phyloP scores from a whole-genome alignment of 192 early-diverging fungal genomes.

The Entomortierella beljakovae region DNA sequence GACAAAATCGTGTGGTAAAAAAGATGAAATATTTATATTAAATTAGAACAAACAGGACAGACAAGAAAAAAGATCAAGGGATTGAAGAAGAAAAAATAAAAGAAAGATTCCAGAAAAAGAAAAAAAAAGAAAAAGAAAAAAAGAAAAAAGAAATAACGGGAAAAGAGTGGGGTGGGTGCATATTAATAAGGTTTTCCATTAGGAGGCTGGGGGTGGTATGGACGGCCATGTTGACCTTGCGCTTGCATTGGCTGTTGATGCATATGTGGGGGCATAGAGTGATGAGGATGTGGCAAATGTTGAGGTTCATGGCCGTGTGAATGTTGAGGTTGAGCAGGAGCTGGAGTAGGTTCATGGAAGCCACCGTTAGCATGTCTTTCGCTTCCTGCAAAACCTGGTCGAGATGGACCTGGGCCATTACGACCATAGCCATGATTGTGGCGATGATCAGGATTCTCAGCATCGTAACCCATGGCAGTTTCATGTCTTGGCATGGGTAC shows the following conservation, averaged over 20 bases:
- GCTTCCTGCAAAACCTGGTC: background rate
- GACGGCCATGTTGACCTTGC: background rate
- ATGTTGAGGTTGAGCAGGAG: background rate
- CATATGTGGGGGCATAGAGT: background rate
- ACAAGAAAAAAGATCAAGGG: too few species aligned
- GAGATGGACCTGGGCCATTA: background rate
- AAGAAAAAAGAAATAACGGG: background rate
- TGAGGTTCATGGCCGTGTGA: background rate
- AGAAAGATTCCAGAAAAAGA: background rate
- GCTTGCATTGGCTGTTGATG: conserved; percentile 12
- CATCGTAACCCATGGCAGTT: background rate
- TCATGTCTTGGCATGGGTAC: conserved; percentile 7
- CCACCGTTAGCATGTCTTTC: background rate
- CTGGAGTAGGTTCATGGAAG: background rate
- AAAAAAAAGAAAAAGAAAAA: background rate
- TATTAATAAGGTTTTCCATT: conserved; percentile 11
- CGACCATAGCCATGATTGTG: conserved; percentile 3
- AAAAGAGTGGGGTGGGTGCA: background rate
- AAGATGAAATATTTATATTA: too few species aligned
- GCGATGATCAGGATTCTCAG: conserved; percentile 6
- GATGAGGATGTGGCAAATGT: conserved; percentile 1
- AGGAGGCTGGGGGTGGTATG: background rate
- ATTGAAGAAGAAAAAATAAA: background rate
- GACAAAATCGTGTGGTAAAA: too few species aligned
- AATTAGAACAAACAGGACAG: background rate